Percentiles rank a stretch among this genome's conserved stretches.
Conservation (phyloP, 495 filamentous ascomycete genomes). For the Parathielavia appendiculata region DNA sequence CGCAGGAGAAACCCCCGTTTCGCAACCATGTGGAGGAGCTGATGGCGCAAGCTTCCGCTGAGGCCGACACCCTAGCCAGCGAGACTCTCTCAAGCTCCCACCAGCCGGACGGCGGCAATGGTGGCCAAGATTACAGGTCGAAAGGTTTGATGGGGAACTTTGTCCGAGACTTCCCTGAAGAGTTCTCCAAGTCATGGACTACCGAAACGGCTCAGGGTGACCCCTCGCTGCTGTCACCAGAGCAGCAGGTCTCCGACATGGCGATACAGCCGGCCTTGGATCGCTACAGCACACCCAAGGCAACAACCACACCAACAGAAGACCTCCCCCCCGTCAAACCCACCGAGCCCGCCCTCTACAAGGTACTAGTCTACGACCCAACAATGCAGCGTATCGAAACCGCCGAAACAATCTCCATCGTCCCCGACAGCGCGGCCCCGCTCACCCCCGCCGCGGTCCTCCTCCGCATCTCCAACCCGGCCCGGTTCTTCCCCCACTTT, state of each 20-base stretch:
- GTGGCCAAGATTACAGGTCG: neutral
- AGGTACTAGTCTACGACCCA: constrained; percentile 68
- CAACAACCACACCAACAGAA: too few relatives aligned
- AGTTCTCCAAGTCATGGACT: constrained; percentile 39
- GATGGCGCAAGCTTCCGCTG: constrained; percentile 21
- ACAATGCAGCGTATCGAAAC: constrained; percentile 54
- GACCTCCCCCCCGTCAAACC: neutral
- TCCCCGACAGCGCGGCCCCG: constrained; percentile 40
- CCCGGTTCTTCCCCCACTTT: constrained; percentile 68
- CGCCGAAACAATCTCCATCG: constrained; percentile 58
- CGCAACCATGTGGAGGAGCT: constrained; percentile 23
- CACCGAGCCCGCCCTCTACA: constrained; percentile 45
- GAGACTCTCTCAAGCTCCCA: too few relatives aligned
- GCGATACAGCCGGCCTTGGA: constrained; percentile 37
- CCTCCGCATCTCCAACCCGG: constrained; percentile 60
- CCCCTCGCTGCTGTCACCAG: constrained; percentile 19
- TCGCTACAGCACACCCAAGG: constrained; percentile 18
- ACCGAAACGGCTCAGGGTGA: constrained; percentile 9
- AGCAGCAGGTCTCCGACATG: constrained; percentile 16
- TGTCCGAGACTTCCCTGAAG: constrained; percentile 44
- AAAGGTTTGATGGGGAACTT: constrained; percentile 38
- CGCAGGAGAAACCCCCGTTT: constrained; percentile 17
- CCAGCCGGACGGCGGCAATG: neutral
- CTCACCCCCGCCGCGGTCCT: constrained; percentile 59
- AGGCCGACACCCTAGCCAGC: constrained; percentile 4